Evolutionary conservation across 2,329 filamentous ascomycete species (phyloP), one percentile per base, ranked within the genome.

Genomic region (Penicillium oxalicum): DNA sequence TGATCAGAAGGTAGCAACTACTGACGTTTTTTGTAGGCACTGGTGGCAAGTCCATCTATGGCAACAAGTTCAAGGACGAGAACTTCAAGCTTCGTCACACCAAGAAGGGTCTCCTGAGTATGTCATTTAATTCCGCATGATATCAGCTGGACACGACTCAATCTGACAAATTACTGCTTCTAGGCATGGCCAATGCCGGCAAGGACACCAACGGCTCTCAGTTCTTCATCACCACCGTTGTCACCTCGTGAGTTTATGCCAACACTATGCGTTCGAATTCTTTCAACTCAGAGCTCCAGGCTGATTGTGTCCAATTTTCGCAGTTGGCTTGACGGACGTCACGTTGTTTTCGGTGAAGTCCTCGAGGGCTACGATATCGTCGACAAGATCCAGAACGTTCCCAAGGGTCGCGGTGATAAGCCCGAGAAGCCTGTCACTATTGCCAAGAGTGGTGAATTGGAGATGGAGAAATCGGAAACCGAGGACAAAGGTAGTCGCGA

Each of bases 1-100:
- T 9, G 9, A 1, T 18, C 12, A 28, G 7, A 7, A 13, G 12
- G 39, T 8, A 32, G 13, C 24, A 9, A 28, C 3, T 51, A 37
- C 40, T 61, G 40, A 61, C 37, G 29, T 7, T 32, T 18, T n/a
- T 13, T 35, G 18, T 39, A 74, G 76, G 82, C 51, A 85, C 81
- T 53, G 82, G 82, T 54, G 82, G 82, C 57, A 83, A 83, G 72
- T 83, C 79, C 51, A 84, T 85, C 68, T 85, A 84, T 63, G 81
- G 82, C 56, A 70, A 74, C 52, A 84, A 83, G 70, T 85, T 86
- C 67, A 70, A 75, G 44, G 82, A 86, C 58, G 82, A 86, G 77
- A 86, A 85, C 77, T 84, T 86, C 74, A 84, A 84, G 74, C 73
- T 84, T 63, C 82, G 82, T 71, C 81, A 84, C 73, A 82, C 73